phyloP scores from a whole-genome alignment of 148 eudicot species.

The Hydrangea macrophylla region DNA sequence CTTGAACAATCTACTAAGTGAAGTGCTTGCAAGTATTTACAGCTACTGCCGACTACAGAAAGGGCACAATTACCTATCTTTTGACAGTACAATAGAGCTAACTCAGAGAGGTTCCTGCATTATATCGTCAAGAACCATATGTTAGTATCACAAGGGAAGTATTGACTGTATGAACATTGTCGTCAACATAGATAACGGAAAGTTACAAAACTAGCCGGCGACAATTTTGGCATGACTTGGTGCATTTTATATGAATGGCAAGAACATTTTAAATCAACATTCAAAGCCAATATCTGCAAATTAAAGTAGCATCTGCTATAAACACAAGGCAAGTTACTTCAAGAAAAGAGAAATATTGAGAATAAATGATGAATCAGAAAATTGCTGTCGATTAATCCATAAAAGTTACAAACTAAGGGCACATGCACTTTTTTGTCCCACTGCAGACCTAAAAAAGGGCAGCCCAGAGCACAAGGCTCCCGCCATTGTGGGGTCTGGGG shows the following conservation, averaged over 20 bases:
- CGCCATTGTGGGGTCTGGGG: no score
- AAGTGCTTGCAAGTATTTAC: constrained; percentile 74
- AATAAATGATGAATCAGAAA: neutral
- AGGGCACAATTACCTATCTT: constrained; percentile 60
- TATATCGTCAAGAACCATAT: constrained; percentile 15
- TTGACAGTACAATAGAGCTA: constrained; percentile 71
- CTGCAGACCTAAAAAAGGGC: no score
- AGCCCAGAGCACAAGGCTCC: no score
- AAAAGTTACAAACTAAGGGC: neutral
- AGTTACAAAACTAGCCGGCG: neutral
- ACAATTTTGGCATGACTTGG: neutral
- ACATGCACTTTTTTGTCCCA: neutral
- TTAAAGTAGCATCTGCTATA: no score
- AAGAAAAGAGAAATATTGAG: neutral
- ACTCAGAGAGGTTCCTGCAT: constrained; percentile 66
- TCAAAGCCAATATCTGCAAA: neutral
- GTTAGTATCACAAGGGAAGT: constrained; percentile 2
- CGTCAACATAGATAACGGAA: neutral
- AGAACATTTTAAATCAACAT: neutral
- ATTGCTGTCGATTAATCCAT: neutral
- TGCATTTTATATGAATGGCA: neutral
- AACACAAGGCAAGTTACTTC: neutral
- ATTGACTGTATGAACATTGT: neutral
- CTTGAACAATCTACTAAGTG: constrained; percentile 77
- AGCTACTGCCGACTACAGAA: constrained; percentile 71